These are phyloP conservation scores for Linderina pennispora DNA, from an alignment of 192 early-diverging fungal genomes.

Conservation along the genomic window DNA sequence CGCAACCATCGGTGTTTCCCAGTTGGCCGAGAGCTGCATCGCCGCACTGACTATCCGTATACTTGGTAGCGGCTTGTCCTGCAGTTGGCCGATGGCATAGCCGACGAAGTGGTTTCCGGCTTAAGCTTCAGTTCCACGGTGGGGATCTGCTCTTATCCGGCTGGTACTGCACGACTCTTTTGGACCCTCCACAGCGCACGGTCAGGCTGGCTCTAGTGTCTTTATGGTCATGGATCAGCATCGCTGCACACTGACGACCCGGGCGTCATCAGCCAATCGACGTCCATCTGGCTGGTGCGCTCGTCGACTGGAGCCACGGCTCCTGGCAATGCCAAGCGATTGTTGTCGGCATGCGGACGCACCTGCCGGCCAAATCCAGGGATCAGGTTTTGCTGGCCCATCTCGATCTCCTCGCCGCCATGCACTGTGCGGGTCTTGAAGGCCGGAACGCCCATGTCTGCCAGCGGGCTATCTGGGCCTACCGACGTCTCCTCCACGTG, in stretches of 20 bases:
- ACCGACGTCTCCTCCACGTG: neutral
- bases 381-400: conserved; percentile 2
- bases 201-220: no score
- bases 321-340: neutral
- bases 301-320: neutral
- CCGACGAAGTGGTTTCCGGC: no score
- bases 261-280: conserved; percentile 4
- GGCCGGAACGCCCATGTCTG: neutral
- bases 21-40: no score
- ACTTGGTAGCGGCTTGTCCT: no score
- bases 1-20: no score
- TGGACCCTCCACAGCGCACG: no score
- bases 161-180: neutral
- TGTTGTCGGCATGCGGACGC: neutral
- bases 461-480: neutral
- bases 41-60: no score
- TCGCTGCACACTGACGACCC: neutral
- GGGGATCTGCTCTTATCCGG: neutral
- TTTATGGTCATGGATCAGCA: no score
- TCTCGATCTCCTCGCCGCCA: conserved; percentile 1
- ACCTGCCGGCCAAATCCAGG: neutral
- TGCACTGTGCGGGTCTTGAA: neutral
- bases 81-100: no score
- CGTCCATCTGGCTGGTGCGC: conserved; percentile 7
- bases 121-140: no score